Base-by-base conservation (phyloP, 208 protist genomes). In the Trypanosoma platydactyli region DNA sequence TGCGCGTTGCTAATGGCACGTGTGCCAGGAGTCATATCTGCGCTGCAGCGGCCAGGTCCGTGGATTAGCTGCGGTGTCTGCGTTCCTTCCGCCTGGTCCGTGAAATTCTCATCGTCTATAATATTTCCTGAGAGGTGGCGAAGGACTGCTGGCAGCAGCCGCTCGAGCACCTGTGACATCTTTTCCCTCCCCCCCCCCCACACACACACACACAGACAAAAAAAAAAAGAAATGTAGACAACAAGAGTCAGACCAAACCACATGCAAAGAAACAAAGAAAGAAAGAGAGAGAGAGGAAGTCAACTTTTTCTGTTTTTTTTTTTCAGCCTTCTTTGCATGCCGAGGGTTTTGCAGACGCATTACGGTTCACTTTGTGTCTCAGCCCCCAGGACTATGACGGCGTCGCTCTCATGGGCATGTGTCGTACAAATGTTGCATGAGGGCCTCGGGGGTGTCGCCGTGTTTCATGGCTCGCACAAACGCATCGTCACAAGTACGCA, bases 401-500 rank as follows among this genome's bases (percentile, higher is more conserved):
- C 42, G 20, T 35, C 41, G 35, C 25, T 42, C 35, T 80, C 57
- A 94, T 40, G 87, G 82, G 55, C 89, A 94, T 1, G 83, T 76
- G 64, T 94, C 86, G 74, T 94, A 94, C 2, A 94, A 67, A 59
- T 88, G 75, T 29, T 80, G 50, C 89, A 92, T 92, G 9, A 91
- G 72, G 63, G 77, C 59, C 38, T 79, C 77, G 1, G 79, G 64
- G 20, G 71, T 71, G 22, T 27, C 65, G 12, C 73, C 77, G 18
- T 76, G 60, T 27, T 79, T 62, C 84, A 92, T 91, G 20, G 16
- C 29, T 35, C 41, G 24, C 25, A 80, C 65, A 59, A 90, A 92
- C 0, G 29, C 49, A 0, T 63, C 63, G n/a, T 94, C 86, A 35
- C 62, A 73, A n/a, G 84, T 77, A 30, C 92, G 89, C 48, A 97